These are phyloP conservation scores for Emydomyces testavorans DNA, from an alignment of 2,329 filamentous ascomycete genomes.

Conservation along the genomic window DNA sequence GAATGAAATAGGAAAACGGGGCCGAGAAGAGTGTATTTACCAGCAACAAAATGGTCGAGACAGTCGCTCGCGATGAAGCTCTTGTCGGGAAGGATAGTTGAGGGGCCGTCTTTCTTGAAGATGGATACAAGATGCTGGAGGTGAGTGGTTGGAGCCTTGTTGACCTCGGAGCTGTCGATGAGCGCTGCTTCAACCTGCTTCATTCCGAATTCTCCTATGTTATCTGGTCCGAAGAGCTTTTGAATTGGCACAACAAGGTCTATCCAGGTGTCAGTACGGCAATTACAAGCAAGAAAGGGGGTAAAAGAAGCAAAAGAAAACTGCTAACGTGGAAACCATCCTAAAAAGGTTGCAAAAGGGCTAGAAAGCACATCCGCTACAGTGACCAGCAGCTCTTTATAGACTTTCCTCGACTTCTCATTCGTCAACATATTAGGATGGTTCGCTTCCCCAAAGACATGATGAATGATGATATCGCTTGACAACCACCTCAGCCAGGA, in stretches of 20 bases:
- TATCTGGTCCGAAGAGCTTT: neutral
- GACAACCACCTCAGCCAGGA: constrained; percentile 16
- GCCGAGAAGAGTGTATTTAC: constrained; percentile 5
- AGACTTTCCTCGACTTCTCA: constrained; percentile 12
- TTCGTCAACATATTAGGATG: constrained; percentile 13
- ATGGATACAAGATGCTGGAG: constrained; percentile 14
- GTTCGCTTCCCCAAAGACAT: constrained; percentile 13
- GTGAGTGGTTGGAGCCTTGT: constrained; percentile 8
- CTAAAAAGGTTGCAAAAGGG: constrained; percentile 8
- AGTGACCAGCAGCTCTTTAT: constrained; percentile 10
- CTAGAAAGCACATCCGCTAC: neutral
- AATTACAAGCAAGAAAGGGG: too few species aligned
- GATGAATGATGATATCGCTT: constrained; percentile 16
- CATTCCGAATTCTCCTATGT: constrained; percentile 13
- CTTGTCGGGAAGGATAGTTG: constrained; percentile 11
- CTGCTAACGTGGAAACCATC: constrained; percentile 15
- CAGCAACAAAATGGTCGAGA: constrained; percentile 17
- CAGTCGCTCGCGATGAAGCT: constrained; percentile 17
- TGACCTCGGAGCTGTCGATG: neutral
- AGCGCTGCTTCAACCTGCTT: constrained; percentile 12
- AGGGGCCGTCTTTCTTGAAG: constrained; percentile 13
- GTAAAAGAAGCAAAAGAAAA: neutral
- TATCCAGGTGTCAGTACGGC: constrained; percentile 1
- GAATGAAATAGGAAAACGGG: neutral
- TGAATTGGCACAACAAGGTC: neutral